These are phyloP conservation scores for Cladosporium sphaerospermum DNA, from an alignment of 2,329 filamentous ascomycete species.

Conservation along the genomic window DNA sequence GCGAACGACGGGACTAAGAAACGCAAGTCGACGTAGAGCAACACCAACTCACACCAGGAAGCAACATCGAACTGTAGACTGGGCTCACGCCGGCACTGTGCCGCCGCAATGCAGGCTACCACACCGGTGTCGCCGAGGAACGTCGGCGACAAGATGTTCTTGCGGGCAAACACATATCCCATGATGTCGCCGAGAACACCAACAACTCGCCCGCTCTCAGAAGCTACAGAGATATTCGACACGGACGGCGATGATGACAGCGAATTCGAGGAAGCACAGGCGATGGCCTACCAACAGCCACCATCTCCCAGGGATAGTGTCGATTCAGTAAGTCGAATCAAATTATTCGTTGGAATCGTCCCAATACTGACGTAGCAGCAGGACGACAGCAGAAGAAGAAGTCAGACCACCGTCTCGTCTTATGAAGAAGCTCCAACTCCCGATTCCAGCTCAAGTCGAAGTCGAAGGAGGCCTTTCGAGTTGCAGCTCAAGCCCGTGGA, in stretches of 20 bases:
- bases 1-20: constrained; percentile 2
- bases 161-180: constrained; percentile 36
- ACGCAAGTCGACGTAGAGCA: constrained; percentile 9
- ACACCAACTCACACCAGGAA: not conserved
- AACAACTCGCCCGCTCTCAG: constrained; percentile 57
- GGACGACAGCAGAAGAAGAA: constrained; percentile 55
- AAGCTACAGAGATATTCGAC: constrained; percentile 71
- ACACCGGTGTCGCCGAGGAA: constrained; percentile 40
- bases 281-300: not conserved
- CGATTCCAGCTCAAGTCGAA: constrained; percentile 45
- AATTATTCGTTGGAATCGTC: not conserved
- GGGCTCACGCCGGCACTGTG: not conserved
- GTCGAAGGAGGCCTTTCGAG: constrained; percentile 54
- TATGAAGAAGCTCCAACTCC: constrained; percentile 80
- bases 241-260: constrained; percentile 66
- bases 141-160: constrained; percentile 43
- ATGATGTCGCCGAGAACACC: constrained; percentile 12
- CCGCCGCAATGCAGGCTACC: constrained; percentile 37
- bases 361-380: constrained; percentile 20
- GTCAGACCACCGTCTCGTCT: constrained; percentile 80
- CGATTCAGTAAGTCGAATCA: constrained; percentile 57
- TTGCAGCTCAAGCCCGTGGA: constrained; percentile 63
- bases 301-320: constrained; percentile 59
- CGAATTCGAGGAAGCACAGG: constrained; percentile 38
- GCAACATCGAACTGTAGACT: constrained; percentile 1